Conservation (phyloP, 148 eudicot species). For the Heliamphora exappendiculata region DNA sequence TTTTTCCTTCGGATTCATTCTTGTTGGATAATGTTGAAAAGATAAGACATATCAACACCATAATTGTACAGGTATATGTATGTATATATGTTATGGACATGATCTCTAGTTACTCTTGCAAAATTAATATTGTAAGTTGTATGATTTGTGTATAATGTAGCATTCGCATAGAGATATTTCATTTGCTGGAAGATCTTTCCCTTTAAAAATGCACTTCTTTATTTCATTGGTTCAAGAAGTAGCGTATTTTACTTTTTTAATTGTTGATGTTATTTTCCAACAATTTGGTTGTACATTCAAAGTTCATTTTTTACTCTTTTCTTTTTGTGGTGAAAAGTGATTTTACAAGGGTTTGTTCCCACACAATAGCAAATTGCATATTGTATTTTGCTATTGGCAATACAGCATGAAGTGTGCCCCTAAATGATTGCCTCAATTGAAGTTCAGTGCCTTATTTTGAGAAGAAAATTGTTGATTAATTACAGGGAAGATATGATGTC, state of each 20-base stretch:
- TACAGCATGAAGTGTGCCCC: background rate
- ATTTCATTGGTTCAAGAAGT: background rate
- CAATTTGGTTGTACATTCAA: background rate
- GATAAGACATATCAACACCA: slow-evolving; percentile 77
- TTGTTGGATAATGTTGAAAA: slow-evolving; percentile 83
- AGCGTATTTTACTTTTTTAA: too few species aligned
- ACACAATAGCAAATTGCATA: background rate
- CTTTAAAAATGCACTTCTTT: background rate
- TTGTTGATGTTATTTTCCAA: background rate
- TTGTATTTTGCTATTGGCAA: background rate
- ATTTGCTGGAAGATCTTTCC: background rate
- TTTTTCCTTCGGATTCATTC: slow-evolving; percentile 74
- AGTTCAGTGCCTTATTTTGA: background rate
- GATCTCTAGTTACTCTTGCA: background rate
- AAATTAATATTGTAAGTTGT: too few species aligned
- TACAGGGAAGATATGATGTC: slow-evolving; percentile 91
- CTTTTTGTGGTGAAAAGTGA: background rate
- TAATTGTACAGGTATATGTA: slow-evolving; percentile 75
- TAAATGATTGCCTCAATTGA: background rate
- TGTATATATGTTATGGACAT: background rate
- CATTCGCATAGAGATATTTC: background rate
- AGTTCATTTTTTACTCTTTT: background rate
- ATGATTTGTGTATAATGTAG: background rate
- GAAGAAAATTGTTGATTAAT: background rate
- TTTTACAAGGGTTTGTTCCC: background rate